Conservation (phyloP, 176 grass and related monocot species). For the Triticum monococcum region DNA sequence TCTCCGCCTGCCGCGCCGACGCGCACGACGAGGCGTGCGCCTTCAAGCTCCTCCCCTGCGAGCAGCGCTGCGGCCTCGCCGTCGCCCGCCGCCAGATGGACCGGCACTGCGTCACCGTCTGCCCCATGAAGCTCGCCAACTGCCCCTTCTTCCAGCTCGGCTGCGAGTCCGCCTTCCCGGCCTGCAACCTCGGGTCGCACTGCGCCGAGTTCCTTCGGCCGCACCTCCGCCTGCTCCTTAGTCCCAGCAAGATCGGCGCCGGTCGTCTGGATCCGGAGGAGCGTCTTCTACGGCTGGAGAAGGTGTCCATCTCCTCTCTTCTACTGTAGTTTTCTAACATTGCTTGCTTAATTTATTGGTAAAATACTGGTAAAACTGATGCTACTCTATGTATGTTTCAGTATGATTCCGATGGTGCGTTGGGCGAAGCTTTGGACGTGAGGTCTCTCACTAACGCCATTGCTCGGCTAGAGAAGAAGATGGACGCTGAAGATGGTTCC, state of each 20-base stretch:
- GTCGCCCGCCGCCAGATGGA: neutral
- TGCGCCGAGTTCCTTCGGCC: neutral
- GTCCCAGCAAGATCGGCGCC: neutral
- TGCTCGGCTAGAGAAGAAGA: neutral
- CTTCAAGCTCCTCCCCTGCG: neutral
- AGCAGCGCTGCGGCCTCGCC: neutral
- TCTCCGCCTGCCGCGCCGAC: neutral
- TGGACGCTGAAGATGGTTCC: neutral
- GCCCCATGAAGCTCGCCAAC: conserved; percentile 9
- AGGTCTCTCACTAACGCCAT: neutral
- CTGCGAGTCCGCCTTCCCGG: conserved; percentile 23
- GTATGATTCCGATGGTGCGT: neutral
- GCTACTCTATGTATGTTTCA: neutral
- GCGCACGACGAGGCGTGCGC: neutral
- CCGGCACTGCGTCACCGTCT: conserved; percentile 3
- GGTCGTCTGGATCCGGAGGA: neutral
- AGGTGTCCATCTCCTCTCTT: neutral
- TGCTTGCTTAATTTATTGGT: neutral
- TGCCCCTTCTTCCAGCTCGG: conserved; percentile 2
- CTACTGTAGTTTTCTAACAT: neutral
- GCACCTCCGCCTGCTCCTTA: neutral
- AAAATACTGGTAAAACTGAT: neutral
- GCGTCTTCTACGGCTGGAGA: neutral
- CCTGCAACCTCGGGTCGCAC: neutral
- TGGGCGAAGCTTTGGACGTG: neutral